Conservation (phyloP, 164 flowering plant species). For the Aristolochia contorta region DNA sequence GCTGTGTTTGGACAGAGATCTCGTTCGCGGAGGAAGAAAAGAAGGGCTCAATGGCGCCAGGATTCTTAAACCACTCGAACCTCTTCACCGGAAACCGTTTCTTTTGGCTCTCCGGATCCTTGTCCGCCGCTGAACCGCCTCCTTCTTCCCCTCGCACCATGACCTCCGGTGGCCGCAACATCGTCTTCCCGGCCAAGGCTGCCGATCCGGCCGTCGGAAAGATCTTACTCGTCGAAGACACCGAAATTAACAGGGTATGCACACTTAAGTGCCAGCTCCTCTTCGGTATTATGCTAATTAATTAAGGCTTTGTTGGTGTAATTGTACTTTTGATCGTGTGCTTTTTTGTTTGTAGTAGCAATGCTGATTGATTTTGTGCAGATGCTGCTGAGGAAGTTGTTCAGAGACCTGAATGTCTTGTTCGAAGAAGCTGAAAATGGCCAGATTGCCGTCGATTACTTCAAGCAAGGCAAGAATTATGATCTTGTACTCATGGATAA, state of each 20-base stretch:
- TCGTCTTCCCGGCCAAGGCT: neutral
- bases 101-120: neutral
- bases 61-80: neutral
- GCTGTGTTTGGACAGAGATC: neutral
- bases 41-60: neutral
- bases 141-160: neutral
- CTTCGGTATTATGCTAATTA: no score
- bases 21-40: constrained; percentile 2
- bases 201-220: neutral
- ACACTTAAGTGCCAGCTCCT: no score
- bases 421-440: constrained; percentile 15
- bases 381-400: constrained; percentile 11
- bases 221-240: constrained; percentile 13
- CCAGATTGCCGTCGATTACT: constrained; percentile 13
- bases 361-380: neutral
- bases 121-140: neutral
- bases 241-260: constrained; percentile 10
- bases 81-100: neutral
- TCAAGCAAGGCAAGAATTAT: constrained; percentile 14
- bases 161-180: neutral
- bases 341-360: neutral
- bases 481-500: constrained; percentile 17
- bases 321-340: neutral
- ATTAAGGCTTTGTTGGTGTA: no score
- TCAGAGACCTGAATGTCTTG: constrained; percentile 10